Conservation (phyloP, 2,329 filamentous ascomycete genomes). For the Hirsutella thompsonii region DNA sequence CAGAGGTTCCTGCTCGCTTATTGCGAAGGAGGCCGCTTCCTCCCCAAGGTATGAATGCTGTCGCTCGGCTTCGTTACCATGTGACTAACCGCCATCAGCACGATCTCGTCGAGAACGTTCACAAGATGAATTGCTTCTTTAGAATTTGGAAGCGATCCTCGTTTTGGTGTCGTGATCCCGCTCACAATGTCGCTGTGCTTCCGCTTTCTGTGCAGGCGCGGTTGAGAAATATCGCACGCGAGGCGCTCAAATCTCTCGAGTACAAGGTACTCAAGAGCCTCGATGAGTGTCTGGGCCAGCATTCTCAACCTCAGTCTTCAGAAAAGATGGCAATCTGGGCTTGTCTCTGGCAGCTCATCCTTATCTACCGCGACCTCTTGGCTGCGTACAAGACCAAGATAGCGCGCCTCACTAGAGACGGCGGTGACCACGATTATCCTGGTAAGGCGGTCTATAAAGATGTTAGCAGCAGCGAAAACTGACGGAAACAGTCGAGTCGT, state of each 20-base stretch:
- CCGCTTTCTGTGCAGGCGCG: constrained; percentile 27
- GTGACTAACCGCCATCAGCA: constrained; percentile 17
- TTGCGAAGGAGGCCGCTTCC: constrained; percentile 18
- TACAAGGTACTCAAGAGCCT: constrained; percentile 26
- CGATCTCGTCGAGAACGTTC: constrained; percentile 27
- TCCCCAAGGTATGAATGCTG: constrained; percentile 22
- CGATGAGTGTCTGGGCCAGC: constrained; percentile 24
- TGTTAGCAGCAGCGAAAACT: background rate
- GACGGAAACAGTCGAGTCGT: constrained; percentile 7
- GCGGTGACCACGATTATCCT: constrained; percentile 9
- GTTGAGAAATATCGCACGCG: constrained; percentile 24
- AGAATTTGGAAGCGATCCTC: constrained; percentile 31
- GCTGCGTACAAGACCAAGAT: constrained; percentile 16
- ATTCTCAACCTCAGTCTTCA: constrained; percentile 22
- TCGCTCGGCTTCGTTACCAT: background rate
- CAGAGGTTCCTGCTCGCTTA: constrained; percentile 26
- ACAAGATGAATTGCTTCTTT: constrained; percentile 36
- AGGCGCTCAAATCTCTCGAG: constrained; percentile 22
- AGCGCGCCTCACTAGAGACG: constrained; percentile 9
- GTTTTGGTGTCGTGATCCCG: constrained; percentile 27
- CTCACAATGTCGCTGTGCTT: constrained; percentile 21
- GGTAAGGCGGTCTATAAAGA: constrained; percentile 3
- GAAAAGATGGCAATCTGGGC: constrained; percentile 33
- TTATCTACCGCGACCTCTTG: constrained; percentile 32
- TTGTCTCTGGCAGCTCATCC: constrained; percentile 34